Conservation (phyloP, 2,329 filamentous ascomycete genomes). For the Venturia asperata region DNA sequence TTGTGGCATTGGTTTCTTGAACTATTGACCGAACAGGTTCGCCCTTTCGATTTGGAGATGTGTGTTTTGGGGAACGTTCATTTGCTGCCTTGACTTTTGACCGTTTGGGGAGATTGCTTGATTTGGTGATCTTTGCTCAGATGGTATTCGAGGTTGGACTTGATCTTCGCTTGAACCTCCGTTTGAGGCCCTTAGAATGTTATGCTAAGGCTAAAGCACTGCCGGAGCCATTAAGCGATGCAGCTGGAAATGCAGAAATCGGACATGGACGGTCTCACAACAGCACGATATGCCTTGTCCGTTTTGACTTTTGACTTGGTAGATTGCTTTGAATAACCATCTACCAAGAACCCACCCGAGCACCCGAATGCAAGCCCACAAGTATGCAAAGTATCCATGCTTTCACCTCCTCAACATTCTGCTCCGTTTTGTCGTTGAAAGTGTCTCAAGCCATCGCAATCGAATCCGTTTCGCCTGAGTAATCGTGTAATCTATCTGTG, state of each 20-base stretch:
- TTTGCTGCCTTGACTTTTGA: too few species aligned
- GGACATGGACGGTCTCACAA: background rate
- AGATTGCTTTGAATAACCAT: background rate
- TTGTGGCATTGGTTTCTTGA: too few species aligned
- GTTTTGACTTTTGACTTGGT: background rate
- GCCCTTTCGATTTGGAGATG: too few species aligned
- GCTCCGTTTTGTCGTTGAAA: background rate
- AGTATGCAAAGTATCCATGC: background rate
- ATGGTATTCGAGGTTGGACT: too few species aligned
- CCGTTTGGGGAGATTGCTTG: too few species aligned
- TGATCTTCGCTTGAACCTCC: too few species aligned
- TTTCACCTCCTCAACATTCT: background rate
- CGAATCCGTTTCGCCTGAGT: background rate
- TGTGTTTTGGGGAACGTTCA: too few species aligned
- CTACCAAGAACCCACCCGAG: background rate
- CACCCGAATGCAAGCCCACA: background rate
- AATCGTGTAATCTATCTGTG: conserved; percentile 1
- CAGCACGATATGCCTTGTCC: background rate
- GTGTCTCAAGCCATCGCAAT: background rate
- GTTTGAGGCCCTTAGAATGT: too few species aligned
- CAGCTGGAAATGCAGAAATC: background rate
- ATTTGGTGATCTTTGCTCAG: too few species aligned
- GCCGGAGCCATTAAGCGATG: too few species aligned
- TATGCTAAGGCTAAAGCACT: too few species aligned
- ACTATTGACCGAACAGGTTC: too few species aligned